Percentiles rank a stretch among this genome's conserved stretches.
Evolutionary conservation across 2,329 filamentous ascomycete species (phyloP).

Genomic region (Phaeoacremonium minimum): DNA sequence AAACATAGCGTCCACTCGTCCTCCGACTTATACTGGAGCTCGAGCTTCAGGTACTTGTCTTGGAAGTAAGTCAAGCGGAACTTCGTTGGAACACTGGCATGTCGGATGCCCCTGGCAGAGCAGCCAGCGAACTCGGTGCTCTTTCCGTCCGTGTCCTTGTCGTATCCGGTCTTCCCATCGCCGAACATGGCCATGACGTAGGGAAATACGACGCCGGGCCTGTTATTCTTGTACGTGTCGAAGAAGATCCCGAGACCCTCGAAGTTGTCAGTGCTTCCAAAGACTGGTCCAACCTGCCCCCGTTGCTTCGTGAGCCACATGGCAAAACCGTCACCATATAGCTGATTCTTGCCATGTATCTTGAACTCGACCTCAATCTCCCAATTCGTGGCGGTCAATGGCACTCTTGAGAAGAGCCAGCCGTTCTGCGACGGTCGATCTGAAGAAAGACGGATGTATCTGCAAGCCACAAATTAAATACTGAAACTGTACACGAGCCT

Average conservation of each 20-base stretch:
- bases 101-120: constrained; percentile 87
- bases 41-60: constrained; percentile 85
- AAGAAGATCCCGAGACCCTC: constrained; percentile 94
- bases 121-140: constrained; percentile 88
- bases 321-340: constrained; percentile 94
- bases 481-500: constrained; percentile 6
- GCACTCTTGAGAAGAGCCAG: constrained; percentile 91
- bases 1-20: constrained; percentile 90
- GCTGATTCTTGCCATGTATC: constrained; percentile 80
- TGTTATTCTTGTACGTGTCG: constrained; percentile 99
- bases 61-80: constrained; percentile 92
- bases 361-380: constrained; percentile 96
- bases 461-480: constrained; percentile 24
- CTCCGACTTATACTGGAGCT: constrained; percentile 90
- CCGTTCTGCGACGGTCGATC: constrained; percentile 87
- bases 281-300: constrained; percentile 74
- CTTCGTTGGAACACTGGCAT: constrained; percentile 75
- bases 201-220: constrained; percentile 90
- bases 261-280: constrained; percentile 83
- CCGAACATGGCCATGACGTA: constrained; percentile 99
- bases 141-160: constrained; percentile 94
- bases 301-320: constrained; percentile 98
- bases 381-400: constrained; percentile 97
- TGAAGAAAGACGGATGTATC: constrained; percentile 88
- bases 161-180: constrained; percentile 83